Evolutionary conservation across 83 land plant species (phyloP), one percentile per base, ranked within the genome.

Genomic region (Diphasiastrum complanatum): DNA sequence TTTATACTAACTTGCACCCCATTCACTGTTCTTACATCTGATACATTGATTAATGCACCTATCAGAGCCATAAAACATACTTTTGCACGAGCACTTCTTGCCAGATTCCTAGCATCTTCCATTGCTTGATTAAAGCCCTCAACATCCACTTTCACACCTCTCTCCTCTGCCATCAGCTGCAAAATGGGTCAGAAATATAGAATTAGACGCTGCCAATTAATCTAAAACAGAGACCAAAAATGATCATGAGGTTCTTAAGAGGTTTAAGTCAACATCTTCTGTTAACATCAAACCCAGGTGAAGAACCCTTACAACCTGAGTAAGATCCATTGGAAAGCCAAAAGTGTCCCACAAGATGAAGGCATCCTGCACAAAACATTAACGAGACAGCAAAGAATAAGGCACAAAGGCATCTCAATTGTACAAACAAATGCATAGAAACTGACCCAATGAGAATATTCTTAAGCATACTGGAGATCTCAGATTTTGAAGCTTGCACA

Each of bases 111-210:
- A 22, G 95, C 97, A 51, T 87, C 89, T 31, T 91, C 83, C 97
- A 87, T 85, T 20, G 83, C 85, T 33, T 30, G 3, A 31, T 91
- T 72, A 55, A 82, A 91, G 5, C 95, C 97, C 6, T 82, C 81
- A 33, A 81, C 65, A 62, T 91, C 97, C 47, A 91, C 90, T 12
- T 45, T 33, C 43, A 91, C 59, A 30, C 85, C 87, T 71, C 67
- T 76, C 79, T 91, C 97, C 60, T 91, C 97, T 20, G 97, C 97
- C 97, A 91, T 83, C 48, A 91, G 66, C 97, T 91, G 70, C 50
- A 46, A 43, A 25, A 55, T 0, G 14, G 30, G 27, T 27, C 46
- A 56, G 52, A 64, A 43, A 47, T 50, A 1, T 8, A 68, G 28
- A 25, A 33, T 14, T 26, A 38, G 37, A 47, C 1, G 5, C 23